Evolutionary conservation across 345 rosid species (phyloP).

Genomic region (Chamaenerion angustifolium): DNA sequence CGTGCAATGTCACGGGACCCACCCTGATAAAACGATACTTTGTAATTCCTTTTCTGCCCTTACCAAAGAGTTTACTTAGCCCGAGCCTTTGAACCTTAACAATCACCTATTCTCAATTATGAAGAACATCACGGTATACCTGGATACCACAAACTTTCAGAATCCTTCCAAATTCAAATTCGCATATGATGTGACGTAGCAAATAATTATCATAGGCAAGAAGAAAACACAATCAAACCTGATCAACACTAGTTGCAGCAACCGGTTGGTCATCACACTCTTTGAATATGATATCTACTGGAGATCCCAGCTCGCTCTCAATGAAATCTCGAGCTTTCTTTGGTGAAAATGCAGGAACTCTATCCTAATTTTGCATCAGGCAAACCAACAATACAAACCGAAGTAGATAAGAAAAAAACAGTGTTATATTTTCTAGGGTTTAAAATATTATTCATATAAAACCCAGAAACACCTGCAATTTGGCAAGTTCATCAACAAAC

Average conservation of each 20-base stretch:
- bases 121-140: conserved; percentile 90
- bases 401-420: background rate
- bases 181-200: no score
- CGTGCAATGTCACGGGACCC: no score
- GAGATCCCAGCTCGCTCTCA: conserved; percentile 69
- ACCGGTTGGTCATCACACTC: conserved; percentile 86
- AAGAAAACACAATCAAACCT: conserved; percentile 1
- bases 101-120: conserved; percentile 80
- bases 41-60: no score
- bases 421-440: background rate
- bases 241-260: conserved; percentile 41
- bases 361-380: conserved; percentile 35
- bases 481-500: conserved; percentile 92
- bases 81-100: conserved; percentile 95
- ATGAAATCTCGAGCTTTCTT: conserved; percentile 62
- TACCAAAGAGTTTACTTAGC: conserved; percentile 80
- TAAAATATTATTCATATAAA: conserved; percentile 1
- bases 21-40: no score
- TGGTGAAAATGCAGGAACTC: conserved; percentile 89
- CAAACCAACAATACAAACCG: background rate
- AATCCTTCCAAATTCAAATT: no score
- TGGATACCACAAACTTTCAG: conserved; percentile 12
- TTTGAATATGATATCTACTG: conserved; percentile 47
- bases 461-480: conserved; percentile 58
- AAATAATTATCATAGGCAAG: background rate